A percentile compares a stretch with the other conserved stretches of the same genome.
Conservation (phyloP, 225 moss, liverwort and hornwort species). For the Pseudisothecium myosuroides region DNA sequence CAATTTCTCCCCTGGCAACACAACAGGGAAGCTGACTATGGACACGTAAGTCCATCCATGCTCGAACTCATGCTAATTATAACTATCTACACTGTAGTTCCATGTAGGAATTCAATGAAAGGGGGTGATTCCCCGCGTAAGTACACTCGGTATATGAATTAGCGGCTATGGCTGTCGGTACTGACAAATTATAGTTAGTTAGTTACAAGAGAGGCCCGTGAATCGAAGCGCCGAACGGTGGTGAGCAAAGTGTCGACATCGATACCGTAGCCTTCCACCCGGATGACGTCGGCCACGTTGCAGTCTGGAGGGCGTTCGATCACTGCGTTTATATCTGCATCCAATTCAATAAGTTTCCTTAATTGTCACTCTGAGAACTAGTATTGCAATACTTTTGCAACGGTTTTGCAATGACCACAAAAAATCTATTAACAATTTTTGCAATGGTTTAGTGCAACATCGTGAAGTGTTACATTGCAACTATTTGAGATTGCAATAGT, state of each 20-base stretch:
- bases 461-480: not conserved
- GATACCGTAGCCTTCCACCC: constrained; percentile 24
- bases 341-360: not conserved
- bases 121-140: not conserved
- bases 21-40: not conserved
- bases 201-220: not conserved
- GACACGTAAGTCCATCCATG: not conserved
- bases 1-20: not conserved
- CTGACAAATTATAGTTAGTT: not conserved
- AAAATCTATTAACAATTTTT: not conserved
- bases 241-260: not conserved
- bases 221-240: not conserved
- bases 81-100: not conserved
- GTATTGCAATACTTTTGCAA: no score
- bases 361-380: not conserved
- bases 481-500: not conserved
- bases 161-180: no score
- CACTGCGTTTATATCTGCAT: constrained; percentile 8
- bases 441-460: not conserved
- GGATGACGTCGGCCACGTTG: not conserved
- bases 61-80: not conserved
- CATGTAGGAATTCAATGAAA: no score
- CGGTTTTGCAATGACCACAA: not conserved
- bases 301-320: not conserved
- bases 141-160: not conserved